phyloP scores from a whole-genome alignment of 768 basidiomycete genomes.

The Pilatotrama ljubarskyi region DNA sequence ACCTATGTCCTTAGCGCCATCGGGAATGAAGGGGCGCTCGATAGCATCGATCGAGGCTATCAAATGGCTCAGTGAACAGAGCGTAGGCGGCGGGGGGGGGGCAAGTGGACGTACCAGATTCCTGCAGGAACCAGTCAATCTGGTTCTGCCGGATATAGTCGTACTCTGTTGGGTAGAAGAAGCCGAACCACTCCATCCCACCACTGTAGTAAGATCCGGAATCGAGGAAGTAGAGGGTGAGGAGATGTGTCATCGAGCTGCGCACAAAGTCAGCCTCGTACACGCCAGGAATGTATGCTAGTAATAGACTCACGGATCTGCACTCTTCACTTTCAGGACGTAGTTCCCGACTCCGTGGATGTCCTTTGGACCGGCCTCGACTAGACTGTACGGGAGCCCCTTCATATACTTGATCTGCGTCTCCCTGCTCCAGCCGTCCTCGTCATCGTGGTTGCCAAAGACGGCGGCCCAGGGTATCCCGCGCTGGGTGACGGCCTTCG shows the following conservation, averaged over 20 bases:
- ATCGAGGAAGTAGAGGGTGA: constrained; percentile 91
- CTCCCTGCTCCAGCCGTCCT: constrained; percentile 60
- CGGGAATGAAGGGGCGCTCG: constrained; percentile 81
- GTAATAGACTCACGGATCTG: constrained; percentile 66
- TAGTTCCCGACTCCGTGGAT: constrained; percentile 94
- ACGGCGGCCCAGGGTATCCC: constrained; percentile 88
- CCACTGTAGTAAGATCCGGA: constrained; percentile 77
- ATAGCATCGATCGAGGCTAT: constrained; percentile 66
- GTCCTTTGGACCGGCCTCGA: constrained; percentile 76
- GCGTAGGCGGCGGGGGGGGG: neutral
- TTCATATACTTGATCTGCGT: constrained; percentile 73
- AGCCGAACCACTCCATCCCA: constrained; percentile 58
- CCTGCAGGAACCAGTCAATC: constrained; percentile 88
- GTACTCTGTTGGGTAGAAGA: constrained; percentile 70
- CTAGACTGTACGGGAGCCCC: constrained; percentile 81
- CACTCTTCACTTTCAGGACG: constrained; percentile 78
- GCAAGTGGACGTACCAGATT: constrained; percentile 50
- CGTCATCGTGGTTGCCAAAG: constrained; percentile 94
- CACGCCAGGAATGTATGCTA: neutral
- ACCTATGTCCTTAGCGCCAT: constrained; percentile 69
- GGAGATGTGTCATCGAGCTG: constrained; percentile 84
- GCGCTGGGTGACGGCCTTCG: constrained; percentile 69
- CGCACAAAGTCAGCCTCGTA: neutral
- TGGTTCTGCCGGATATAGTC: constrained; percentile 84
- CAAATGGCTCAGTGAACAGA: neutral